Base-by-base conservation (phyloP, 192 early-diverging fungal species). In the Rhizophagus prolifer region DNA sequence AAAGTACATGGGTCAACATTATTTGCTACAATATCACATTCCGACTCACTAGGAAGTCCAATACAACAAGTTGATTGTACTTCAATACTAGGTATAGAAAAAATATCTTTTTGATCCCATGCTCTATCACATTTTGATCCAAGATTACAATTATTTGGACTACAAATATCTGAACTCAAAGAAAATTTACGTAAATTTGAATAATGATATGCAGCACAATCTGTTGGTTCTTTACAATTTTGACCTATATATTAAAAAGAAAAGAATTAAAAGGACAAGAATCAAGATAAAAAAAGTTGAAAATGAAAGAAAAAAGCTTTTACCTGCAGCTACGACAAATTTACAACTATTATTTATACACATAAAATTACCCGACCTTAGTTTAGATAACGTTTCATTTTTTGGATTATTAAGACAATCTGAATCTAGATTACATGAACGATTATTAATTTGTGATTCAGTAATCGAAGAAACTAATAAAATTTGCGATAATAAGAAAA, bases 61-160 rank as follows among this genome's bases (percentile, higher is more conserved):
- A 81, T 81, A 64, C 90, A 92, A 79, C 89, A 92, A 4, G 80
- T 79, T 9, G 83, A 65, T 4, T 80, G 67, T 10, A 72, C 77
- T 28, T 82, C 80, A 10, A 79, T 61, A 9, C 82, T 79, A 46
- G 81, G 80, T 30, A 79, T 44, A 44, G 41, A 72, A 69, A 85
- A 87, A 10, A 87, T 83, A 25, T 84, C 81, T 3, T 78, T 75
- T 9, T 87, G 79, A 30, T 86, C 85, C 89, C 89, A 90, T 14
- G 87, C 88, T 25, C 87, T 86, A 38, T 84, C 88, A 71, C 90
- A 92, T 0, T 82, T 83, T 10, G 89, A 89, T 58, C 87, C 90
- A 14, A 90, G 72, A 9, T 89, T 90, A 75, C 89, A 90, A 54
- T 84, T 83, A 16, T 82, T 74, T 12, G 89, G 85, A 1, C 83